Evolutionary conservation across 148 eudicot species (phyloP), one percentile per base, ranked within the genome.

Genomic region (Rhododendron griersonianum): DNA sequence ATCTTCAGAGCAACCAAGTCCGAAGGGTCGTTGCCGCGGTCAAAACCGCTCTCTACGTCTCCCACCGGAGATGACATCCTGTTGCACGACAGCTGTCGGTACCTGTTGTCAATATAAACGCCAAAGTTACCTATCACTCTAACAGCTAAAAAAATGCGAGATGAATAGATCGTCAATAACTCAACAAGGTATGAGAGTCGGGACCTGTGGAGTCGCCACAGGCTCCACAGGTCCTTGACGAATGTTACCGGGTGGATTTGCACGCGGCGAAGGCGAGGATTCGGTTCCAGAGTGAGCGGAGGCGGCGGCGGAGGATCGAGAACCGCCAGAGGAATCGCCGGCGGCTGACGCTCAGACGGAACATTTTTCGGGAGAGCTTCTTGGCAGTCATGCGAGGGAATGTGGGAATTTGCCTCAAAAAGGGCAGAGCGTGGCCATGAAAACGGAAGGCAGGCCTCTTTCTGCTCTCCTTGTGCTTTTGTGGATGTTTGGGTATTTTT

Each of bases 1-100:
- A 94, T 94, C 91, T 94, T 94, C 90, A 94, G 81, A 59, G 92
- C 80, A 63, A 92, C 92, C 89, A 92, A 88, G 79, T 92, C 92
- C 21, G 90, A 84, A 51, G 86, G 69, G 30, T 92, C 92, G 14
- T 11, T 78, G 53, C 61, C 73, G 11, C 55, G 75, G 41, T 83
- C 81, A n/a, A 71, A 15, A 50, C 48, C 51, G 15, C 33, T 25
- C 50, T 45, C 47, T 5, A 8, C 23, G 16, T 47, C 78, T 1
- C 15, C 77, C 11, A 15, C 67, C 35, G 67, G 71, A 30, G 87
- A 59, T 7, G 88, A 41, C 83, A 39, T 16, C 25, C 28, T 6
- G 61, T 84, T 11, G 23, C 73, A 77, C 3, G 87, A 84, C 35
- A 91, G 61, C 71, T 89, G 90, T 10, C 76, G 45, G 65, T 91